These are phyloP conservation scores for Fraxinus americana DNA, from an alignment of 257 asterid species.

Conservation along the genomic window DNA sequence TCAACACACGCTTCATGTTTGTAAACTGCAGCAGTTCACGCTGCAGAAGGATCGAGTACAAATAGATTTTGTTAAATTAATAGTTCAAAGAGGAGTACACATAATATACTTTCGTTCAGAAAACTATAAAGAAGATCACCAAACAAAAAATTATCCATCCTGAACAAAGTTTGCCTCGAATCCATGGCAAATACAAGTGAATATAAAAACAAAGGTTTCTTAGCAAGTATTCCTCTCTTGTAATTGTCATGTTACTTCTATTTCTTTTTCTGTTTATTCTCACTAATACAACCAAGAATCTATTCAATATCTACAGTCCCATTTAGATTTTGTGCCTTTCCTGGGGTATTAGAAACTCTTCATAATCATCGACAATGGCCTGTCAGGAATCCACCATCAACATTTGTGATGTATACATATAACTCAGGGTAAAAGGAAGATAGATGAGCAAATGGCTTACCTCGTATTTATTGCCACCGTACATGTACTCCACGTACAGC, in stretches of 20 bases:
- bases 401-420: constrained; percentile 10
- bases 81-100: neutral
- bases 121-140: neutral
- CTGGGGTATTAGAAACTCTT: constrained; percentile 70
- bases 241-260: neutral
- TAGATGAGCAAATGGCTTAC: constrained; percentile 37
- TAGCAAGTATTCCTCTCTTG: neutral
- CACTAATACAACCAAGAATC: neutral
- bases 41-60: neutral
- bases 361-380: constrained; percentile 78
- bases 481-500: constrained; percentile 68
- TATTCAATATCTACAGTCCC: constrained; percentile 10
- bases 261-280: neutral
- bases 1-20: no score
- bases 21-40: no score
- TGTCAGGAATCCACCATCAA: constrained; percentile 32
- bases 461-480: constrained; percentile 56
- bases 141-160: neutral
- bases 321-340: constrained; percentile 53
- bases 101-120: neutral
- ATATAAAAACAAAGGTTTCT: neutral
- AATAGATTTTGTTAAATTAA: neutral
- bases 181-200: constrained; percentile 1
- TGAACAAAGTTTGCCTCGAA: neutral
- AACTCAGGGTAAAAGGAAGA: neutral